These are phyloP conservation scores for Didymosphaeria variabile DNA, from an alignment of 2,329 filamentous ascomycete genomes.

Conservation along the genomic window DNA sequence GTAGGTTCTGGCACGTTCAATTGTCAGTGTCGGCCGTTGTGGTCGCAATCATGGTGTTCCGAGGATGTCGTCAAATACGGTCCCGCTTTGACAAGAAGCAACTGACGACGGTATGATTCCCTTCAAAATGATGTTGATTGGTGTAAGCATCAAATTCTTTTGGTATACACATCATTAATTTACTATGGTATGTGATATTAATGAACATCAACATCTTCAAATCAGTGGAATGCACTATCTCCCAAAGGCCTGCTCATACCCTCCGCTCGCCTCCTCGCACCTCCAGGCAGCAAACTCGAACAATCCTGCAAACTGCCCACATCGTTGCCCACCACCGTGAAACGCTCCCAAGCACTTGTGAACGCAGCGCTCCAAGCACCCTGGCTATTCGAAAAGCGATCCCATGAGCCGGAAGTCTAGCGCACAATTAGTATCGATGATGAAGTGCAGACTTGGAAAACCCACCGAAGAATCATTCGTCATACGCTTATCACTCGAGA, in stretches of 20 bases:
- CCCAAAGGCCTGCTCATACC: constrained; percentile 10
- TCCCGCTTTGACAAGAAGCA: no score
- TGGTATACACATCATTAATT: no score
- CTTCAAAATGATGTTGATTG: no score
- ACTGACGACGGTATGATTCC: no score
- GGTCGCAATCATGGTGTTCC: no score
- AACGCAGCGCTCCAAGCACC: constrained; percentile 32
- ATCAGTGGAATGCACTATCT: not conserved
- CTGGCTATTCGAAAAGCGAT: constrained; percentile 26
- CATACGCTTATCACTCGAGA: constrained; percentile 33
- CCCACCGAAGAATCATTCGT: constrained; percentile 31
- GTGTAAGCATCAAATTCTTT: no score
- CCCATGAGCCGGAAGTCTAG: constrained; percentile 30
- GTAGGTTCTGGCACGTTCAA: no score
- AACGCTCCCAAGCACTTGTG: constrained; percentile 31
- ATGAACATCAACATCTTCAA: not conserved
- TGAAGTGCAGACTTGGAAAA: not conserved
- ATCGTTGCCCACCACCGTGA: constrained; percentile 34
- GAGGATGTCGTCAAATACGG: no score
- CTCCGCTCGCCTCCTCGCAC: constrained; percentile 15
- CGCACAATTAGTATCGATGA: not conserved
- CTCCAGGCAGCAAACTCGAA: constrained; percentile 28
- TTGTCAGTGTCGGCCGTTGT: no score
- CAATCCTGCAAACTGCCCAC: constrained; percentile 32
- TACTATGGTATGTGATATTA: no score